These are phyloP conservation scores for Mollisiaceae sp. DNA, from an alignment of 2,329 filamentous ascomycete genomes.

Conservation along the genomic window DNA sequence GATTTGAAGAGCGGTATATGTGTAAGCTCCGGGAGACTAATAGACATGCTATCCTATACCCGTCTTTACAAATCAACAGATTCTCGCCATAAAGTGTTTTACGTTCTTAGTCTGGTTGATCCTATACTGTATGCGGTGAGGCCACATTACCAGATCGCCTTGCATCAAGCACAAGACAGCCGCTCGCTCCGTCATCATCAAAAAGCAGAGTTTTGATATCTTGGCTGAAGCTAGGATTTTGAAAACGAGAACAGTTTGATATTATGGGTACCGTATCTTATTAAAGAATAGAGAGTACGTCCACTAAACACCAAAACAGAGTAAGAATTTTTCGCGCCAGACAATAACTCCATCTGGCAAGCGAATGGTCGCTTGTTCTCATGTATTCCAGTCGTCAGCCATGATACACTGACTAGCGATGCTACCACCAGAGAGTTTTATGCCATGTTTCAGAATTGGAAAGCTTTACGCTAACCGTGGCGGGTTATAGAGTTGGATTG, in stretches of 20 bases:
- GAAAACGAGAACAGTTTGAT: background rate
- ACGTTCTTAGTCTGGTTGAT: background rate
- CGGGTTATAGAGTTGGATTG: background rate
- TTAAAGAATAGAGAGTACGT: background rate
- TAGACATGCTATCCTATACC: background rate
- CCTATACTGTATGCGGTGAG: background rate
- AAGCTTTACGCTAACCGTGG: background rate
- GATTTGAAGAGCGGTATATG: background rate
- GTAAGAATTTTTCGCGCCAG: background rate
- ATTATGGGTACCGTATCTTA: background rate
- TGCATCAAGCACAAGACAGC: background rate
- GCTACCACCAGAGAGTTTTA: background rate
- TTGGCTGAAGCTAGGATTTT: background rate
- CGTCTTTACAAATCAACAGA: background rate
- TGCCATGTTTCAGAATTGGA: background rate
- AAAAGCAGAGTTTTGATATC: background rate
- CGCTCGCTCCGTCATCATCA: background rate
- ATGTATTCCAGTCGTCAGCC: background rate
- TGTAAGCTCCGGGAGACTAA: background rate
- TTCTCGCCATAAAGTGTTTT: background rate
- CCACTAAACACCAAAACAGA: background rate
- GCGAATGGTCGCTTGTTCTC: background rate
- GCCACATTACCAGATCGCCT: background rate
- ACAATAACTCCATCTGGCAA: background rate
- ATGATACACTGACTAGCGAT: background rate